Percentiles rank a stretch among this genome's conserved stretches.
Conservation (phyloP, 1,284 basidiomycete species). For the Malassezia nana region DNA sequence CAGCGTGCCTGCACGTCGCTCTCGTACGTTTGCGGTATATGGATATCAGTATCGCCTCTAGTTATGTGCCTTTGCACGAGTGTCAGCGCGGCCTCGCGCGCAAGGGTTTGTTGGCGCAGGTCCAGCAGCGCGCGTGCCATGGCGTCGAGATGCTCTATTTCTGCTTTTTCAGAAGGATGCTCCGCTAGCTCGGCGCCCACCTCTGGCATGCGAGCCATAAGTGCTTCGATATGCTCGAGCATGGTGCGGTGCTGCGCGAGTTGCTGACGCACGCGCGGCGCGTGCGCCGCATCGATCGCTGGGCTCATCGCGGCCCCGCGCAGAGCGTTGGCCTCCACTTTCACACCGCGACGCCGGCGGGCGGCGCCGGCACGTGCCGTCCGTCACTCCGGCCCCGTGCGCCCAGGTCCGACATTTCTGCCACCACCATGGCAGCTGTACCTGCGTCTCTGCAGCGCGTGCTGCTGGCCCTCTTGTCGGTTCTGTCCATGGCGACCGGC, state of each 20-base stretch:
- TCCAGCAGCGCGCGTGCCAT: constrained; percentile 31
- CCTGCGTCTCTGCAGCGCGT: neutral
- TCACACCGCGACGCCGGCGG: neutral
- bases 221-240: neutral
- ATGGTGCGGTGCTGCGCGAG: neutral
- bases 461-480: neutral
- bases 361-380: neutral
- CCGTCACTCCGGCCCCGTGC: neutral
- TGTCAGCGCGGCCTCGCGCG: constrained; percentile 19
- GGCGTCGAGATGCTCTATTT: constrained; percentile 20
- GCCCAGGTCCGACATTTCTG: neutral
- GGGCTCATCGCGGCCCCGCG: neutral
- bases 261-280: constrained; percentile 10
- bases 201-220: constrained; percentile 1
- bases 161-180: constrained; percentile 9
- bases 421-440: constrained; percentile 5
- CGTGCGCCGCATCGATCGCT: constrained; percentile 12
- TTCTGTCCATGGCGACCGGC: constrained; percentile 4
- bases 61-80: constrained; percentile 13
- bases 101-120: constrained; percentile 22
- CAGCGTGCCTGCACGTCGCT: constrained; percentile 9
- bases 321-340: neutral
- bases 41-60: neutral
- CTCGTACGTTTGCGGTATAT: constrained; percentile 20
- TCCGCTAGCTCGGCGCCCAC: constrained; percentile 13